These are phyloP conservation scores for Seiridium unicorne DNA, from an alignment of 2,329 filamentous ascomycete genomes.

Conservation along the genomic window DNA sequence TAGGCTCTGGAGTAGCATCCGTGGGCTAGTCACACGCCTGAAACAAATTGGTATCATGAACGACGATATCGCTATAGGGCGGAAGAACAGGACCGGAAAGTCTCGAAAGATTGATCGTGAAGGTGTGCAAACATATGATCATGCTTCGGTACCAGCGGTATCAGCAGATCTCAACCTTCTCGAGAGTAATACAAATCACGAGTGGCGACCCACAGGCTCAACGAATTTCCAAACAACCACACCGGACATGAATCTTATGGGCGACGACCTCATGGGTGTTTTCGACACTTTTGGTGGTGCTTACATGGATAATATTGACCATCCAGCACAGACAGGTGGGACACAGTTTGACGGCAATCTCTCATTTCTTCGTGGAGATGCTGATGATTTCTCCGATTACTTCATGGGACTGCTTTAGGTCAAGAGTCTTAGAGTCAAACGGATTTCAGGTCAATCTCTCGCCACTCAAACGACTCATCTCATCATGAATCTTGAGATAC, in stretches of 20 bases:
- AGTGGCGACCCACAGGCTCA: too few relatives aligned
- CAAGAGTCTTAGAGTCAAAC: not conserved
- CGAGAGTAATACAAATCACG: not conserved
- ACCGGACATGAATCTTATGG: slow-evolving; percentile 4
- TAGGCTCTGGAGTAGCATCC: slow-evolving; percentile 3
- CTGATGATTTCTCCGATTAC: not conserved
- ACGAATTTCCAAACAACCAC: not conserved
- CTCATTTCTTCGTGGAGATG: not conserved
- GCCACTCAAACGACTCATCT: not conserved
- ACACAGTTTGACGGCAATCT: not conserved
- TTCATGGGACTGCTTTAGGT: not conserved
- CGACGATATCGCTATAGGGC: not conserved
- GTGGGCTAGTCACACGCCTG: not conserved
- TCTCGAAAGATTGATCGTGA: not conserved
- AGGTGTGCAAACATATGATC: not conserved
- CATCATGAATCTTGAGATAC: too few relatives aligned
- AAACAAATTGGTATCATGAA: not conserved
- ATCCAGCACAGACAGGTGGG: not conserved
- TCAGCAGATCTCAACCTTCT: not conserved
- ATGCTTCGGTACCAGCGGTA: not conserved
- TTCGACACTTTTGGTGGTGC: slow-evolving; percentile 2
- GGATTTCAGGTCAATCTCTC: not conserved
- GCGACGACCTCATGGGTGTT: slow-evolving; percentile 2
- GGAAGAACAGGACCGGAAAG: not conserved
- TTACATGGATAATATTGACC: not conserved